Evolutionary conservation across 2,329 filamentous ascomycete species (phyloP), one percentile per base, ranked within the genome.

Genomic region (Colletotrichum tanaceti): DNA sequence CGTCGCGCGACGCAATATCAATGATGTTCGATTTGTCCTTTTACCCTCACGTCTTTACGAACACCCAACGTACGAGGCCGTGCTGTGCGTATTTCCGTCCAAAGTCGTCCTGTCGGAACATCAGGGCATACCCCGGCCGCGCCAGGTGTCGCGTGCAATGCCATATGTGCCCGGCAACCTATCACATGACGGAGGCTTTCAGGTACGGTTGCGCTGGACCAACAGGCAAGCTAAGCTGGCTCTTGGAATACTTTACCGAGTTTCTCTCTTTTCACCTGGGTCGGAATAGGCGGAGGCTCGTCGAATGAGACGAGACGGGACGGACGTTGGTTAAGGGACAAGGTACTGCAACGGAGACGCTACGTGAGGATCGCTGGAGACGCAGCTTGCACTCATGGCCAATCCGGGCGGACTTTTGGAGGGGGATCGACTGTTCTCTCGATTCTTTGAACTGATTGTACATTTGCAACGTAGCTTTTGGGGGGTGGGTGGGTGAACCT

Each of bases 361-460:
- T 55, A 39, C 4, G 32, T 24, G 28, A 66, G 44, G 38, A 41
- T 28, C 60, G 62, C 60, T 57, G 18, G 50, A 67, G 10, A 41
- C 38, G 35, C 44, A 20, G 22, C 44, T 57, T 52, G 59, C 52
- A 58, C 46, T 10, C 32, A 43, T 49, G 22, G 43, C 62, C 65
- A 68, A 68, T 66, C 55, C 63, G 41, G 13, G 47, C 63, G 41
- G 13, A 53, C 39, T 52, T 10, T 14, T 53, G 60, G 14, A 46
- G 5, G 39, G 39, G 35, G 24, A 63, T 32, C 24, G 24, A 13
- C 11, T 35, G 49, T 52, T 28, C n/a, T 28, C 24, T 24, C 16
- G 14, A 20, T n/a, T 24, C 46, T 44, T 7, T 35, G 28, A 18
- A 22, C 9, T 46, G 39, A 16, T 6, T 52, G 39, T n/a, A 39